Evolutionary conservation across 441 rosid genomes (phyloP), one percentile per base, ranked within the genome.

Genomic region (Euphorbia celastroides): DNA sequence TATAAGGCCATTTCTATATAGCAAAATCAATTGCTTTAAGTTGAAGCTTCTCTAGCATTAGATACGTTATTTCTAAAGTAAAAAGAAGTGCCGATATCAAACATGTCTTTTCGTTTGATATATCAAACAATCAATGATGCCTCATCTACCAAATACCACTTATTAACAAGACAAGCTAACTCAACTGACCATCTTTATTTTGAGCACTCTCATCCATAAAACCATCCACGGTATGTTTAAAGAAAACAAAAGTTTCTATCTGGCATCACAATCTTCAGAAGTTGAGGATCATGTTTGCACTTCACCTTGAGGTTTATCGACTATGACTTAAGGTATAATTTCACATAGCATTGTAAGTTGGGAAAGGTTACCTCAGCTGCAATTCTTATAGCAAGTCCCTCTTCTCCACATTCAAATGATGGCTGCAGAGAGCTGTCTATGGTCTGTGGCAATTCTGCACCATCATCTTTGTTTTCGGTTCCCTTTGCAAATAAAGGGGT

Each of bases 311-410:
- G 38, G 38, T 34, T 22, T 16, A 31, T 31, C 48, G n/a, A 31
- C n/a, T n/a, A n/a, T 22, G 59, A 16, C 31, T 44, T 60, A 12
- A 54, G 22, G 67, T 60, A 42, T 14, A 54, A 36, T 52, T 7
- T 46, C 31, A 61, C 27, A 12, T 7, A 52, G 50, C 3, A 66
- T 25, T 62, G 54, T 65, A 10, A 32, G 42, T 62, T 7, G 51
- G 22, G 36, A 71, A 63, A 62, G 66, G 55, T 77, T 77, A 92
- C 99, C 98, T 95, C 99, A 7, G 83, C 64, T 23, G 88, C 92
- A 71, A 85, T 82, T 76, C 91, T 80, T 67, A 92, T 80, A 30
- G 92, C 96, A 60, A 95, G 85, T 51, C 95, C 99, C 74, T 87
- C 96, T 72, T 89, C 92, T 46, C 82, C 83, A 67, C 81, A 76